phyloP scores from a whole-genome alignment of 2,329 filamentous ascomycete genomes.

The Exophiala bonariae region DNA sequence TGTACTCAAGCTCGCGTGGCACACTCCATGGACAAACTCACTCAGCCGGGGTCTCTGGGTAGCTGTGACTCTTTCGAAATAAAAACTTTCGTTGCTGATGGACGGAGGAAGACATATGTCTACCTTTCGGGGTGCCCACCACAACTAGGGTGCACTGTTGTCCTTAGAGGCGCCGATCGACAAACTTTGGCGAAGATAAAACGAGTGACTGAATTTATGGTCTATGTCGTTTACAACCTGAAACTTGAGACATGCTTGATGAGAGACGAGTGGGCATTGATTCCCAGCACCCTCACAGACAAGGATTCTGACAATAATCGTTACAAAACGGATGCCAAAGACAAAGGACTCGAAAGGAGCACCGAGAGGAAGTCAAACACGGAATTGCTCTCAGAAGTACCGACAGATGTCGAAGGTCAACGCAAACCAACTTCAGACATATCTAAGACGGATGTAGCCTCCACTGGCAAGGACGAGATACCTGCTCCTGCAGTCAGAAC shows the following conservation, averaged over 20 bases:
- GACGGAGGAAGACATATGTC: conserved; percentile 89
- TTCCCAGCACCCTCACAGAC: conserved; percentile 51
- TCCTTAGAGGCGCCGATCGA: conserved; percentile 77
- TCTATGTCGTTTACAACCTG: conserved; percentile 96
- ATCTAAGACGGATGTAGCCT: conserved; percentile 20
- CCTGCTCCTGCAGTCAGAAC: conserved; percentile 15
- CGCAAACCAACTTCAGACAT: conserved; percentile 4
- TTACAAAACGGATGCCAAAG: background rate
- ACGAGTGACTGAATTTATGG: conserved; percentile 95
- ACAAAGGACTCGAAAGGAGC: conserved; percentile 1
- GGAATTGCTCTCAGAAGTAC: conserved; percentile 10
- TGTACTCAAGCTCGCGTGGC: conserved; percentile 92
- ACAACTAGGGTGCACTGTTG: conserved; percentile 91
- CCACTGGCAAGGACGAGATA: conserved; percentile 16
- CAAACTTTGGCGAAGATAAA: conserved; percentile 76
- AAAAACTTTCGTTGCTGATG: conserved; percentile 86
- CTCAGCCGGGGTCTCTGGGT: conserved; percentile 74
- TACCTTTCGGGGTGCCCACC: conserved; percentile 89
- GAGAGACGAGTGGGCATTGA: conserved; percentile 85
- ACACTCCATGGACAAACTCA: conserved; percentile 90
- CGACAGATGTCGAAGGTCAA: conserved; percentile 18
- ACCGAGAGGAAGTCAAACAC: conserved; percentile 1
- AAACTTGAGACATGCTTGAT: conserved; percentile 94
- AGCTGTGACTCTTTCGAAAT: conserved; percentile 87
- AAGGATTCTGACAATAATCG: conserved; percentile 6